phyloP scores from a whole-genome alignment of 2,329 filamentous ascomycete genomes.

The Epichloe festucae region DNA sequence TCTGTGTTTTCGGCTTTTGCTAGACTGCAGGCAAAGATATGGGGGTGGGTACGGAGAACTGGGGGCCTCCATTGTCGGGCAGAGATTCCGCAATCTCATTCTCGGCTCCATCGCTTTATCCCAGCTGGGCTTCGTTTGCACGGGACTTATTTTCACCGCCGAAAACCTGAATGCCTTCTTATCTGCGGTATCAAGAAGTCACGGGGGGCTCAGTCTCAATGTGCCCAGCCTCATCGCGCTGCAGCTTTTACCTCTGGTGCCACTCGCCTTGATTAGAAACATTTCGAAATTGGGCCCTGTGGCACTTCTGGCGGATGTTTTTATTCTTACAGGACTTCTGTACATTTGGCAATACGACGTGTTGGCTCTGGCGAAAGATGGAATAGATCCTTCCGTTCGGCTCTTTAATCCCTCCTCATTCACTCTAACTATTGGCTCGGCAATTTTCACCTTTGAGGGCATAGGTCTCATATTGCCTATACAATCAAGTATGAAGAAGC shows the following conservation, averaged over 20 bases:
- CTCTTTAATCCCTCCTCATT: slow-evolving; percentile 59
- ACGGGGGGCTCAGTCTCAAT: slow-evolving; percentile 38
- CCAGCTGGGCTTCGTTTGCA: slow-evolving; percentile 66
- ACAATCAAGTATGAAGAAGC: slow-evolving; percentile 60
- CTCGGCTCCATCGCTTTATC: slow-evolving; percentile 59
- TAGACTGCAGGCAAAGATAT: slow-evolving; percentile 50
- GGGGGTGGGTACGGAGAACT: slow-evolving; percentile 66
- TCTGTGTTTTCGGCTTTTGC: slow-evolving; percentile 57
- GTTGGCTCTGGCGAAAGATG: slow-evolving; percentile 37
- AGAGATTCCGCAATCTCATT: slow-evolving; percentile 50
- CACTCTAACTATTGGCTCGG: slow-evolving; percentile 57
- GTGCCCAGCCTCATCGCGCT: slow-evolving; percentile 46
- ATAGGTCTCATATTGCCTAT: slow-evolving; percentile 68
- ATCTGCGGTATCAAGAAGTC: slow-evolving; percentile 41
- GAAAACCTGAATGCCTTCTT: slow-evolving; percentile 60
- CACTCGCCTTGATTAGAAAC: slow-evolving; percentile 57
- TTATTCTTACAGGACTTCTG: slow-evolving; percentile 54
- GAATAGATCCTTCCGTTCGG: slow-evolving; percentile 46
- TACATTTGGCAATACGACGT: slow-evolving; percentile 68
- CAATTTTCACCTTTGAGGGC: slow-evolving; percentile 69
- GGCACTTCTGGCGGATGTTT: slow-evolving; percentile 57
- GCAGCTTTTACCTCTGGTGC: slow-evolving; percentile 51
- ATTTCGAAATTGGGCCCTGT: slow-evolving; percentile 61
- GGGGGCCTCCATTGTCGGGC: slow-evolving; percentile 51
- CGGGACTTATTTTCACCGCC: slow-evolving; percentile 64